phyloP scores from a whole-genome alignment of 139 green algal species.

The Desmodesmus armatus region DNA sequence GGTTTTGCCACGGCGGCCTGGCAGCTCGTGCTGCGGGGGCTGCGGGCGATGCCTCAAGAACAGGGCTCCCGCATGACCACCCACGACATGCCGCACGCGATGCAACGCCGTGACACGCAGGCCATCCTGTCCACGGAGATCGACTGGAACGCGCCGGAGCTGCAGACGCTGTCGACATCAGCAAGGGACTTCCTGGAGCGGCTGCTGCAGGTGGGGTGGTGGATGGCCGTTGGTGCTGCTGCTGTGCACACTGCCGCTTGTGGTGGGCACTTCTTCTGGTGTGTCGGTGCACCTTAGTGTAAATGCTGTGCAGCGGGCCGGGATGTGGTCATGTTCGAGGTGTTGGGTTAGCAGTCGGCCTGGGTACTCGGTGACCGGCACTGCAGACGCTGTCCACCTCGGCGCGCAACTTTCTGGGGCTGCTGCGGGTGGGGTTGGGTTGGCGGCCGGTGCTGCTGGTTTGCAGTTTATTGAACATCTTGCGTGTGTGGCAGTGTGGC shows the following conservation, averaged over 20 bases:
- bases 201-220: too few species aligned
- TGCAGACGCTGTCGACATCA: slow-evolving; percentile 52
- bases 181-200: slow-evolving; percentile 60
- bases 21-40: background rate
- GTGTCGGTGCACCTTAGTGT: background rate
- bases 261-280: background rate
- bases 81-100: background rate
- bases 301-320: background rate
- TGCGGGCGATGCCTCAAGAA: too few species aligned
- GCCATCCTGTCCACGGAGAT: slow-evolving; percentile 78
- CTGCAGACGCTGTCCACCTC: slow-evolving; percentile 53
- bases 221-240: too few species aligned
- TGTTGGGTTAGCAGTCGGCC: too few species aligned
- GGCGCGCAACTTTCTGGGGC: slow-evolving; percentile 59
- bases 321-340: background rate
- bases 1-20: background rate
- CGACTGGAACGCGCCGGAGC: slow-evolving; percentile 72
- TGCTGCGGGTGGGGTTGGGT: too few species aligned
- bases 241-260: too few species aligned
- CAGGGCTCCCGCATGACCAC: too few species aligned
- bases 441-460: too few species aligned
- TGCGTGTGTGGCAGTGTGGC: too few species aligned
- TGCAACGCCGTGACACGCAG: slow-evolving; percentile 35
- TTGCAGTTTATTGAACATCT: too few species aligned
- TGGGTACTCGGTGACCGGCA: too few species aligned